A percentile compares a stretch with the other conserved stretches of the same genome.
phyloP scores from a whole-genome alignment of 1,284 basidiomycete genomes.

The Marasmius fiardii region DNA sequence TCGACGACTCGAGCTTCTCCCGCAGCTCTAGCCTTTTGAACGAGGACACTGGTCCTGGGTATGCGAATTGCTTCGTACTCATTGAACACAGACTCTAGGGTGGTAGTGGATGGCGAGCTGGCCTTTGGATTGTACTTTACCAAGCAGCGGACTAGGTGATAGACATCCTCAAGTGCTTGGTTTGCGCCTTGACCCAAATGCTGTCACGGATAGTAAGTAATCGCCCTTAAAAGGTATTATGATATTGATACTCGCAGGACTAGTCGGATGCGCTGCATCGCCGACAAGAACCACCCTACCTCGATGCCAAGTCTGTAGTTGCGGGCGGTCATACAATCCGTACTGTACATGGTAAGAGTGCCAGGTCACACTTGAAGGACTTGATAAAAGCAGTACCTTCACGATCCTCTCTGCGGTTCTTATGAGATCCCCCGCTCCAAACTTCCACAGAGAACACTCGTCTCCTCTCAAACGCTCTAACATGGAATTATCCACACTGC shows the following conservation, averaged over 20 bases:
- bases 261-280: constrained; percentile 44
- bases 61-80: constrained; percentile 41
- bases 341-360: constrained; percentile 25
- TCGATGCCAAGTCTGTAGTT: constrained; percentile 39
- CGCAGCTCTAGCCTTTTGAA: constrained; percentile 32
- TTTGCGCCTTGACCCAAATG: constrained; percentile 50
- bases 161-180: constrained; percentile 44
- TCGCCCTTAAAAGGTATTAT: constrained; percentile 3
- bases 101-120: constrained; percentile 24
- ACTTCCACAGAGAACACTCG: constrained; percentile 29
- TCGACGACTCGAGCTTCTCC: constrained; percentile 34
- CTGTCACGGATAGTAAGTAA: constrained; percentile 19
- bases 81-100: constrained; percentile 30
- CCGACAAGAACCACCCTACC: constrained; percentile 37
- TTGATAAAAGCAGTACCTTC: constrained; percentile 27
- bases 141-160: constrained; percentile 35
- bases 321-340: constrained; percentile 44
- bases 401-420: constrained; percentile 30
- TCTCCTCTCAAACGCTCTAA: constrained; percentile 29
- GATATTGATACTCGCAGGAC: constrained; percentile 21
- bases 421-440: constrained; percentile 34
- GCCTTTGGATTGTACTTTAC: constrained; percentile 28
- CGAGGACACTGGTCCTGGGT: constrained; percentile 34
- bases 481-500: constrained; percentile 28
- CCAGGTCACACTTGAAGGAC: neutral